Evolutionary conservation across 768 basidiomycete genomes (phyloP).

Genomic region (Daedalea quercina): DNA sequence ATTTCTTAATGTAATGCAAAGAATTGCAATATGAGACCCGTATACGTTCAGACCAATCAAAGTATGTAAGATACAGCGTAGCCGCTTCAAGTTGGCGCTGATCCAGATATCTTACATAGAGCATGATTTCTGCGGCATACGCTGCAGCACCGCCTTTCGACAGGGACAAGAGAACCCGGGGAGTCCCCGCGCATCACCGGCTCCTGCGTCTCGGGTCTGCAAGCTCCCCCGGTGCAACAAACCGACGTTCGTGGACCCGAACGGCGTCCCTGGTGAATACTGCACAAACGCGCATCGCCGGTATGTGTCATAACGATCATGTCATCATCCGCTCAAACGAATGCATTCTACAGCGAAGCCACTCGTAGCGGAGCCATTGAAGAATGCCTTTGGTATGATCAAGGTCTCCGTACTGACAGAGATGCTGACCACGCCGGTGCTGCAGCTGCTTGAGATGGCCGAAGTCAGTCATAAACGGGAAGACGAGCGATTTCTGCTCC

Average conservation of each 20-base stretch:
- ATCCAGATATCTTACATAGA: background rate
- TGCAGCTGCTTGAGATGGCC: conserved; percentile 16
- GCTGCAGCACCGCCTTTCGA: background rate
- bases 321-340: background rate
- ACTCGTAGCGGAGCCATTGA: conserved; percentile 6
- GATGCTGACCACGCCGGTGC: too few relatives aligned
- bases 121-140: background rate
- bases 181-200: background rate
- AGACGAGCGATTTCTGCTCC: conserved; percentile 20
- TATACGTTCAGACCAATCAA: conserved; percentile 14
- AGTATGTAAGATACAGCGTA: conserved; percentile 5
- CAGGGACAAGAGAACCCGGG: background rate
- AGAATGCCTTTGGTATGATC: conserved; percentile 9
- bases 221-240: conserved; percentile 7
- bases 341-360: conserved; percentile 7
- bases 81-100: background rate
- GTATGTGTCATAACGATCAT: conserved; percentile 1
- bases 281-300: conserved; percentile 13
- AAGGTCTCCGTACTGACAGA: too few relatives aligned
- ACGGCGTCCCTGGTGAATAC: conserved; percentile 8
- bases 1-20: background rate
- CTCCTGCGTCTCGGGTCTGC: background rate
- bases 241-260: conserved; percentile 5
- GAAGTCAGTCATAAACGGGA: conserved; percentile 11
- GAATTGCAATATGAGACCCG: conserved; percentile 13